Evolutionary conservation across 306 rosid genomes (phyloP).

Genomic region (Rosa persica): DNA sequence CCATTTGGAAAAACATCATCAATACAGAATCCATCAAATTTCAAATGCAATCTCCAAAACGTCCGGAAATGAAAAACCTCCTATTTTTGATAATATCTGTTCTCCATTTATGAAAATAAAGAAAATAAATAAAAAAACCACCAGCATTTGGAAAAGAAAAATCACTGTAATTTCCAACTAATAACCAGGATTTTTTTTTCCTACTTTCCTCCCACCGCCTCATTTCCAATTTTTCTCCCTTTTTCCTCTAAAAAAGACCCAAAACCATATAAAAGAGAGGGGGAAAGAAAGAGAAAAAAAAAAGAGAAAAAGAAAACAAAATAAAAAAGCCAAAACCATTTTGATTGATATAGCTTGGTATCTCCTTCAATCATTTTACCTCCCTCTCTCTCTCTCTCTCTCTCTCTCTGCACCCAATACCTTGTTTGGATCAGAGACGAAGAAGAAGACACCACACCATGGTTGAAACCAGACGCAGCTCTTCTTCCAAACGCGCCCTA

Average conservation of each 20-base stretch:
- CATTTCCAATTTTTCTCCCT: not conserved
- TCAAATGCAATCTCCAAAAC: not conserved
- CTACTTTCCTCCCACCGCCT: not conserved
- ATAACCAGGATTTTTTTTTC: not conserved
- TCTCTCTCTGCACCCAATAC: slow-evolving; percentile 19
- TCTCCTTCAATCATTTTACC: slow-evolving; percentile 34
- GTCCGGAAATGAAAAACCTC: not conserved
- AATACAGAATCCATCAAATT: not conserved
- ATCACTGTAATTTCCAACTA: not conserved
- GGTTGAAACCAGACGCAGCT: slow-evolving; percentile 95
- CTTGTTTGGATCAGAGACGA: slow-evolving; percentile 50
- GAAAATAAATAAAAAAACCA: not conserved
- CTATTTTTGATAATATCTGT: not conserved
- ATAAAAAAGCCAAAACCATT: not conserved
- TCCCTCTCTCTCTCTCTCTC: slow-evolving; percentile 10
- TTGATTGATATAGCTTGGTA: slow-evolving; percentile 24
- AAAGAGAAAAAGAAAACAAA: not conserved
- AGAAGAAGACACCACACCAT: slow-evolving; percentile 36
- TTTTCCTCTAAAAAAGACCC: not conserved
- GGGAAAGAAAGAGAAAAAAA: not conserved
- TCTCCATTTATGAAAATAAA: not conserved
- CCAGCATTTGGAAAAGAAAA: not conserved
- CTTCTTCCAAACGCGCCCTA: slow-evolving; percentile 80
- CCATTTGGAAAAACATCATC: not conserved
- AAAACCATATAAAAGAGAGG: not conserved